Conservation (phyloP, 2,329 filamentous ascomycete genomes). For the Ophiosphaerella korrae region DNA sequence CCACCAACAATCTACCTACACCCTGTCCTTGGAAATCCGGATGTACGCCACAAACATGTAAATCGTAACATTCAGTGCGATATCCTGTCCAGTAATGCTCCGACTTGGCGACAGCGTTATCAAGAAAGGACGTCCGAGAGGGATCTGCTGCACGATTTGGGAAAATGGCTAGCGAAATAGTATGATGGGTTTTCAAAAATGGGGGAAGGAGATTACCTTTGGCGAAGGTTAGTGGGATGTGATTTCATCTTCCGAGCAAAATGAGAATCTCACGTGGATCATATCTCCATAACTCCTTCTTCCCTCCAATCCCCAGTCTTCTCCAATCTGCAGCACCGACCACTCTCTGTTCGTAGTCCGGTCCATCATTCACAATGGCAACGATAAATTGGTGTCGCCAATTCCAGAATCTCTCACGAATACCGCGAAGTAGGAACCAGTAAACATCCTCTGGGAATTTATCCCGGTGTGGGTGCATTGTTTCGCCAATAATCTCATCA, state of each 20-base stretch:
- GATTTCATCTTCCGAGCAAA: background rate
- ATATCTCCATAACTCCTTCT: conserved; percentile 14
- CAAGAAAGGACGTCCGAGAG: conserved; percentile 21
- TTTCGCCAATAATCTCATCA: conserved; percentile 37
- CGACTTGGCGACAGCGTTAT: conserved; percentile 22
- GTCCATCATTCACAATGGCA: conserved; percentile 6
- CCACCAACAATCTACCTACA: conserved; percentile 44
- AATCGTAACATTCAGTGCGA: conserved; percentile 33
- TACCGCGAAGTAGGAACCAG: conserved; percentile 33
- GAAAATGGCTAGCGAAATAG: conserved; percentile 16
- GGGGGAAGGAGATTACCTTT: conserved; percentile 29
- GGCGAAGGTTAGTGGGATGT: background rate
- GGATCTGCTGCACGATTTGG: conserved; percentile 38
- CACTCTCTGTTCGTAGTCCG: conserved; percentile 11
- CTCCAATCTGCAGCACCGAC: conserved; percentile 38
- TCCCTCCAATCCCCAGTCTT: conserved; percentile 29
- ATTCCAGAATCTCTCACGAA: conserved; percentile 35
- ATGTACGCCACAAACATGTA: conserved; percentile 36
- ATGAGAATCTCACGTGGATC: conserved; percentile 27
- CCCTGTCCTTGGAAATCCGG: conserved; percentile 47
- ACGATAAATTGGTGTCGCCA: conserved; percentile 37
- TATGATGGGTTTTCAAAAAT: conserved; percentile 15
- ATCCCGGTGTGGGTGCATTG: conserved; percentile 40
- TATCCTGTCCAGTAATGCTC: conserved; percentile 32
- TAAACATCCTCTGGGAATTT: conserved; percentile 35